Evolutionary conservation across 2,329 filamentous ascomycete genomes (phyloP).

Genomic region (Neopestalotiopsis rosae): DNA sequence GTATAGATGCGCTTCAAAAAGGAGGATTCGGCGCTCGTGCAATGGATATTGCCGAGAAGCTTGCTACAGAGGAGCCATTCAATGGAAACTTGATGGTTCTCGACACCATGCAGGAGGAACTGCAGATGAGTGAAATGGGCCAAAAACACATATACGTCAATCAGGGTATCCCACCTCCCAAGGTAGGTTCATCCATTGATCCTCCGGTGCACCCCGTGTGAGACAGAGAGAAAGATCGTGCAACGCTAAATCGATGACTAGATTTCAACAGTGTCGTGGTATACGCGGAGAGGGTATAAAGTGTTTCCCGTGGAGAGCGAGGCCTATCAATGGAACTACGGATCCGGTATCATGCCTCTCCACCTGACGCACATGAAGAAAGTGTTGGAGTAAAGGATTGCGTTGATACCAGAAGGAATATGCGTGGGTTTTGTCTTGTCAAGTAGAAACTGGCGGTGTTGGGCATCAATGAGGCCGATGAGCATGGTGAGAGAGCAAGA

Average conservation of each 20-base stretch:
- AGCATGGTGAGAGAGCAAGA: background rate
- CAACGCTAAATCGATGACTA: constrained; percentile 16
- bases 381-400: background rate
- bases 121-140: constrained; percentile 32
- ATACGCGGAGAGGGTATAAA: constrained; percentile 31
- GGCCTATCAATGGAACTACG: constrained; percentile 9
- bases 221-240: constrained; percentile 17
- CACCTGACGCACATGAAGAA: constrained; percentile 17
- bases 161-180: constrained; percentile 31
- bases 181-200: constrained; percentile 26
- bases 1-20: constrained; percentile 36
- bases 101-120: constrained; percentile 39
- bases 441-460: background rate
- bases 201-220: background rate
- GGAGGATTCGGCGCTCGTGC: constrained; percentile 41
- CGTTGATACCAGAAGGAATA: background rate
- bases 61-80: constrained; percentile 38
- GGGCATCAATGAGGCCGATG: background rate
- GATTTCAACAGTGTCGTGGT: constrained; percentile 35
- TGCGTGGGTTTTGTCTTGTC: too few relatives aligned
- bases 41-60: constrained; percentile 41
- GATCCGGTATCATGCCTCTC: background rate
- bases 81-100: constrained; percentile 40
- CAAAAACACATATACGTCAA: constrained; percentile 33
- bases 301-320: constrained; percentile 21